Conservation (phyloP, 2,329 filamentous ascomycete genomes). For the Penicillium sp. region DNA sequence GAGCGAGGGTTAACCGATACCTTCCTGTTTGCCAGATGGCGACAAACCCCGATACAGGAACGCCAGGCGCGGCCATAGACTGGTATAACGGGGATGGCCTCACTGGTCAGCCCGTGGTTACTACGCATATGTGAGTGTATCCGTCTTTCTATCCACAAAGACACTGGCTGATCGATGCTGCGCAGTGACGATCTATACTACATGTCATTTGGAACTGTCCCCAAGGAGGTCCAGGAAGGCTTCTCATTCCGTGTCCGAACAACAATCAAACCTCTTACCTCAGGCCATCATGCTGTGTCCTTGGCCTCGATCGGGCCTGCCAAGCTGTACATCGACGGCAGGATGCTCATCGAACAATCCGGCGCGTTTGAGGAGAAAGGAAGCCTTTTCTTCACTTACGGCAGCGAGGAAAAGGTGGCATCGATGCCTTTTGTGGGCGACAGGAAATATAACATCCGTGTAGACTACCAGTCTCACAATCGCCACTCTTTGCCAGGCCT, state of each 20-base stretch:
- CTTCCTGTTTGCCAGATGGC: not conserved
- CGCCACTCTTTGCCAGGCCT: not conserved
- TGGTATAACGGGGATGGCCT: constrained; percentile 1
- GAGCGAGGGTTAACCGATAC: constrained; percentile 9
- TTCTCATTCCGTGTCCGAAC: constrained; percentile 5
- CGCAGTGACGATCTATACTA: constrained; percentile 12
- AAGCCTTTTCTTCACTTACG: constrained; percentile 8
- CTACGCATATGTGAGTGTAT: not conserved
- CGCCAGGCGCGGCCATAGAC: not conserved
- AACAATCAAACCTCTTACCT: not conserved
- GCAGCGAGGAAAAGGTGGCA: not conserved
- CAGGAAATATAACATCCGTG: not conserved
- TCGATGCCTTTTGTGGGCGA: not conserved
- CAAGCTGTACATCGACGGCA: constrained; percentile 1
- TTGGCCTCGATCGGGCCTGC: constrained; percentile 2
- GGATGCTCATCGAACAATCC: not conserved
- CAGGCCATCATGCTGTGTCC: not conserved
- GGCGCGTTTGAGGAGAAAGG: constrained; percentile 4
- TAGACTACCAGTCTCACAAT: not conserved
- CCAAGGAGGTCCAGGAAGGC: not conserved
- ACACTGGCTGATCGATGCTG: not conserved
- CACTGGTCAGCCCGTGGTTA: not conserved
- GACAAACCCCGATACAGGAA: constrained; percentile 1
- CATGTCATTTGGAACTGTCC: constrained; percentile 6
- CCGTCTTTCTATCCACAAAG: not conserved